Evolutionary conservation across 768 basidiomycete genomes (phyloP).

Genomic region (Russula abietina): DNA sequence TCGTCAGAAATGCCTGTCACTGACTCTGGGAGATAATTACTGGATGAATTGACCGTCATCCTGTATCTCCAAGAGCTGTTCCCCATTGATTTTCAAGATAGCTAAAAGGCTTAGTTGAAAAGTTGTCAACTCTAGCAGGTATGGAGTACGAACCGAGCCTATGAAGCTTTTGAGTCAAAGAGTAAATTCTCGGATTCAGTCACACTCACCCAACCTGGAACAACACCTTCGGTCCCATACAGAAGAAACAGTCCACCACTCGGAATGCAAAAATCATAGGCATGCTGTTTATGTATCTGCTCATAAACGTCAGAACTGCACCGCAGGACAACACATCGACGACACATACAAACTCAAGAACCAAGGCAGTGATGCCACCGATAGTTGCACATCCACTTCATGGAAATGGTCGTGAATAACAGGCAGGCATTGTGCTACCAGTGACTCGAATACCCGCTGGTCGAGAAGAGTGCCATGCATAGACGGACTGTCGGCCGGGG

Average conservation of each 20-base stretch:
- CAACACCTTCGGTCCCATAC: slow-evolving; percentile 97
- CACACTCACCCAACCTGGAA: slow-evolving; percentile 91
- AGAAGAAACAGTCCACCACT: slow-evolving; percentile 95
- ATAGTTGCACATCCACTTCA: slow-evolving; percentile 89
- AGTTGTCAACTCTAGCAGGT: background rate
- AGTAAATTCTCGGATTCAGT: background rate
- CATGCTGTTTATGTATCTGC: slow-evolving; percentile 89
- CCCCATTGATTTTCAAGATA: slow-evolving; percentile 96
- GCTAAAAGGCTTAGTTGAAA: slow-evolving; percentile 40
- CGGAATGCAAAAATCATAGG: slow-evolving; percentile 97
- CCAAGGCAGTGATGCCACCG: slow-evolving; percentile 96
- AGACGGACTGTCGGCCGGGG: slow-evolving; percentile 56
- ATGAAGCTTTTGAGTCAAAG: slow-evolving; percentile 18
- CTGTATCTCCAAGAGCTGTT: slow-evolving; percentile 83
- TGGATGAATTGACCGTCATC: slow-evolving; percentile 97
- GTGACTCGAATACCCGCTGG: slow-evolving; percentile 93
- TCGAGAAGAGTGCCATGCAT: slow-evolving; percentile 99
- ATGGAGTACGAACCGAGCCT: slow-evolving; percentile 49
- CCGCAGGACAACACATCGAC: slow-evolving; percentile 25
- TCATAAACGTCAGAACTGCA: background rate
- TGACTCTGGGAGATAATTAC: slow-evolving; percentile 35
- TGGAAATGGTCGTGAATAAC: slow-evolving; percentile 93
- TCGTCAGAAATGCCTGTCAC: background rate
- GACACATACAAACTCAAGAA: slow-evolving; percentile 86
- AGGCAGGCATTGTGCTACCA: slow-evolving; percentile 83